These are phyloP conservation scores for Sodiomyces alkalinus DNA, from an alignment of 2,329 filamentous ascomycete genomes.

Conservation along the genomic window DNA sequence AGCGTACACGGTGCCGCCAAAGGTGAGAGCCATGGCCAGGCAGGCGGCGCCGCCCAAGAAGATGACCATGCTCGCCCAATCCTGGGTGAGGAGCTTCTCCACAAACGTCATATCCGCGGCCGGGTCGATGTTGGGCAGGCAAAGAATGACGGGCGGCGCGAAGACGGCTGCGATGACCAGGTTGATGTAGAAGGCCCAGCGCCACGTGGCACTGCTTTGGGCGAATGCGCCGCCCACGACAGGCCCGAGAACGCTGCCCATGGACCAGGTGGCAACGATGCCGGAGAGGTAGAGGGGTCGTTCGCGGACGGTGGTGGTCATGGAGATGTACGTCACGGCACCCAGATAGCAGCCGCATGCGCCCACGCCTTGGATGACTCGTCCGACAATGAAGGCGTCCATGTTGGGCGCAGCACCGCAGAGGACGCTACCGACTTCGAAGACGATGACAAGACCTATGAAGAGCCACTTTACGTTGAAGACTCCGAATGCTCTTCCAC, in stretches of 20 bases:
- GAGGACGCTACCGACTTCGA: constrained; percentile 21
- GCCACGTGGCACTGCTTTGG: constrained; percentile 22
- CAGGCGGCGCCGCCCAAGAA: constrained; percentile 23
- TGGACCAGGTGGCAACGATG: constrained; percentile 18
- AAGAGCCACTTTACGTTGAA: constrained; percentile 18
- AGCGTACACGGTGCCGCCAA: constrained; percentile 30
- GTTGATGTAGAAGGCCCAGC: constrained; percentile 37
- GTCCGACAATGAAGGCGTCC: constrained; percentile 28
- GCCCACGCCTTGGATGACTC: constrained; percentile 25
- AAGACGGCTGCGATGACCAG: constrained; percentile 26
- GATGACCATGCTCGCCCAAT: constrained; percentile 29
- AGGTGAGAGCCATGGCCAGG: constrained; percentile 31
- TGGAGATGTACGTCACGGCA: constrained; percentile 6
- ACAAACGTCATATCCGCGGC: constrained; percentile 19
- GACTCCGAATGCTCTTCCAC: too few relatives aligned
- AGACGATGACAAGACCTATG: constrained; percentile 15
- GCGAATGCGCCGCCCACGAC: constrained; percentile 25
- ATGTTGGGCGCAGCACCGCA: constrained; percentile 27
- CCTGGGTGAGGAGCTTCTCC: too few relatives aligned
- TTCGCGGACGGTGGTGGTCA: constrained; percentile 12
- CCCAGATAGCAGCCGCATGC: constrained; percentile 25
- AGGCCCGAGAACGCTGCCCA: constrained; percentile 23
- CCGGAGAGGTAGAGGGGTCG: constrained; percentile 12
- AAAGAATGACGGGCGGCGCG: constrained; percentile 14
- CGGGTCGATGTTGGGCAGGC: constrained; percentile 12